phyloP scores from a whole-genome alignment of 2,329 filamentous ascomycete genomes.

The Hymenoscyphus salicellus region DNA sequence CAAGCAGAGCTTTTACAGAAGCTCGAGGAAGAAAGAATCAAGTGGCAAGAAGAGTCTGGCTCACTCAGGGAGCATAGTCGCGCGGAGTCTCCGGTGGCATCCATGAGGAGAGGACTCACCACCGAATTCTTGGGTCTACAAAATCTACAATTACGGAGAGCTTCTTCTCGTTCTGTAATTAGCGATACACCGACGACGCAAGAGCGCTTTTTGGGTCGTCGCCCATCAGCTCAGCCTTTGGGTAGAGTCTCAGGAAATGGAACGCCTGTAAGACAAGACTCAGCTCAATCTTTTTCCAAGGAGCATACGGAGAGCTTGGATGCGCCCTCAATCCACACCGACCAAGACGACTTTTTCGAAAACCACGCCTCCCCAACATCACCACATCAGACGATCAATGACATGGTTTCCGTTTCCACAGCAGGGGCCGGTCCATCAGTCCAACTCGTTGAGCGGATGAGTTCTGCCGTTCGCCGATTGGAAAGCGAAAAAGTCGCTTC shows the following conservation, averaged over 20 bases:
- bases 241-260: conserved; percentile 30
- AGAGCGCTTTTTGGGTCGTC: conserved; percentile 25
- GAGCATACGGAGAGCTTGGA: conserved; percentile 26
- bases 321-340: conserved; percentile 32
- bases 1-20: conserved; percentile 56
- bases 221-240: conserved; percentile 28
- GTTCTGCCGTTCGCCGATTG: conserved; percentile 81
- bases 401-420: conserved; percentile 85
- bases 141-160: conserved; percentile 35
- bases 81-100: conserved; percentile 33
- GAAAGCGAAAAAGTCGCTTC: conserved; percentile 88
- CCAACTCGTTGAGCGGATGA: conserved; percentile 94
- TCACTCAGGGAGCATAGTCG: conserved; percentile 32
- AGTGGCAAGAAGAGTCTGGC: conserved; percentile 50
- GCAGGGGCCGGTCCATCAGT: conserved; percentile 88
- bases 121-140: conserved; percentile 38
- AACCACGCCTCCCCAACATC: conserved; percentile 56
- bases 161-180: conserved; percentile 32
- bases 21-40: conserved; percentile 62
- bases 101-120: conserved; percentile 34
- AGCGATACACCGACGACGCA: conserved; percentile 27
- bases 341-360: conserved; percentile 48
- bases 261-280: conserved; percentile 35
- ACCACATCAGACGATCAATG: conserved; percentile 69
- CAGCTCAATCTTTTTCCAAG: conserved; percentile 28